Base-by-base conservation (phyloP, 768 basidiomycete genomes). In the Polyporus arcularius region DNA sequence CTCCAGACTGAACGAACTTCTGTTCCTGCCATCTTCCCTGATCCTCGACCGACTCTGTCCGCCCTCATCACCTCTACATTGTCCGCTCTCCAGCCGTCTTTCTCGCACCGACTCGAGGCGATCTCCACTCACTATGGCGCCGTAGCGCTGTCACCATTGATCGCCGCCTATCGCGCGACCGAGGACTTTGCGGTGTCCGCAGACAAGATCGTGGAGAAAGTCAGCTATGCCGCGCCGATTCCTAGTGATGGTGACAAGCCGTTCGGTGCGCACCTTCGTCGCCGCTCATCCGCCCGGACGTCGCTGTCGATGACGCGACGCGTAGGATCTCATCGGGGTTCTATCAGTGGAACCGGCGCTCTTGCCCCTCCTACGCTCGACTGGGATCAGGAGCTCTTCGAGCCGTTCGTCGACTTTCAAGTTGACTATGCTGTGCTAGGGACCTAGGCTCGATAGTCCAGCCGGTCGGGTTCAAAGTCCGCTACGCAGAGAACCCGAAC, bases 351-450 rank as follows among this genome's bases (percentile, higher is more conserved):
- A 15, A 49, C 58, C n/a, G 63, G 40, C 28, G 58, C 58, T 12
- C n/a, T 58, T 43, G 53, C 14, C 6, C 60, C 58, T n/a, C 62
- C 46, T 3, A 53, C 28, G 35, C 58, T 58, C 55, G 87, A 88
- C 59, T 98, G 97, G 97, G 94, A 98, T 68, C 88, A 88, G 57
- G 88, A 90, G 53, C 78, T 99, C 15, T 97, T 95, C 71, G 94
- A 96, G 70, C 94, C 96, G 2, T 98, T 98, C 77, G 80, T 96
- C 28, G 92, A 96, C 67, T 89, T 89, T 62, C 96, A 98, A 67
- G 79, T 85, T 16, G 90, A 96, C 57, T 98, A 98, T 72, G 83
- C 84, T 0, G 75, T 80, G 1, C 78, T 97, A 38, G 97, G 98
- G 73, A 80, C 82, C 39, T n/a, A n/a, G n/a, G n/a, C n/a, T n/a